phyloP scores from a whole-genome alignment of 2,329 filamentous ascomycete species.

The Trichothecium sympodiale region DNA sequence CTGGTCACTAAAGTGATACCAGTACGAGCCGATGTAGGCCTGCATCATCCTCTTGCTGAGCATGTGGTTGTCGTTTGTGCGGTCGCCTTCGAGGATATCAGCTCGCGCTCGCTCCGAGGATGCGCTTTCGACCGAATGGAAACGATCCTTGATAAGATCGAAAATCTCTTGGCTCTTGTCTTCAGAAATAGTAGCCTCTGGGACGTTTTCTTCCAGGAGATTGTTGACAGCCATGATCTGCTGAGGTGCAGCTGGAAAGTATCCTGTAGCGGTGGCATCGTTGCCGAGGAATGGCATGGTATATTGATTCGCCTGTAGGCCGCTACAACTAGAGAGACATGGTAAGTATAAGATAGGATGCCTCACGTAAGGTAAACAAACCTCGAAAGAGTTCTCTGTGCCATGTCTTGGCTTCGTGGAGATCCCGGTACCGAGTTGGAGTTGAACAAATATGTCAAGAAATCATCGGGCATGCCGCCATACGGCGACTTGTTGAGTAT shows the following conservation, averaged over 20 bases:
- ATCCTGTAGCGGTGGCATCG: slow-evolving; percentile 37
- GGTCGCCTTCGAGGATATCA: slow-evolving; percentile 66
- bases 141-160: slow-evolving; percentile 69
- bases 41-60: slow-evolving; percentile 93
- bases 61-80: slow-evolving; percentile 51
- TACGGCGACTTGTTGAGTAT: slow-evolving; percentile 76
- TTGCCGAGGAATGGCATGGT: slow-evolving; percentile 35
- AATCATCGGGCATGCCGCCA: slow-evolving; percentile 72
- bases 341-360: slow-evolving; percentile 8
- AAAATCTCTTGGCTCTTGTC: slow-evolving; percentile 78
- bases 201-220: slow-evolving; percentile 67
- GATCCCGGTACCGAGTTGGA: slow-evolving; percentile 14
- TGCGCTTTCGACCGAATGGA: slow-evolving; percentile 69
- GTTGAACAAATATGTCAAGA: slow-evolving; percentile 76
- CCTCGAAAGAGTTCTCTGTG: slow-evolving; percentile 32
- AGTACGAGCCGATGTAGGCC: slow-evolving; percentile 85
- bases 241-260: slow-evolving; percentile 51
- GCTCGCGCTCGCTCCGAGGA: slow-evolving; percentile 66
- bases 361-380: slow-evolving; percentile 24
- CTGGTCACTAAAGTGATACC: slow-evolving; percentile 89
- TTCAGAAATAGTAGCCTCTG: slow-evolving; percentile 73
- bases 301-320: slow-evolving; percentile 30
- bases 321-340: slow-evolving; percentile 35
- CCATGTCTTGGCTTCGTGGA: slow-evolving; percentile 29
- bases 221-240: slow-evolving; percentile 88